Conservation (phyloP, 768 basidiomycete genomes). For the Psilocybe azurescens region DNA sequence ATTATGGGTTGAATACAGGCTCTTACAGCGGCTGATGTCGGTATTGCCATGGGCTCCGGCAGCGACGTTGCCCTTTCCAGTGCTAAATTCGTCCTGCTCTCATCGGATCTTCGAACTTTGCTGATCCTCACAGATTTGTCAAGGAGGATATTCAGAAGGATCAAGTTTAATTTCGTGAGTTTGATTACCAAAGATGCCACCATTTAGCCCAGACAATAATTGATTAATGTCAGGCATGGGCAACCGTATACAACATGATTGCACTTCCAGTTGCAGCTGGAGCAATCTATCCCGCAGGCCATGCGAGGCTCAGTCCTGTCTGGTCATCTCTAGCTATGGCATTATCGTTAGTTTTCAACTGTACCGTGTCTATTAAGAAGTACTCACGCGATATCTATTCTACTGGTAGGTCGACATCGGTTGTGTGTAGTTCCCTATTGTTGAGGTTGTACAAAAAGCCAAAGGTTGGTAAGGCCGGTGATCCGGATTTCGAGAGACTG, state of each 20-base stretch:
- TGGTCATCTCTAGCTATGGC: conserved; percentile 88
- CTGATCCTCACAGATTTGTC: conserved; percentile 69
- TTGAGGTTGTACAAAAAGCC: conserved; percentile 54
- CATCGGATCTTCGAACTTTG: conserved; percentile 65
- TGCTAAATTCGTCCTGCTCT: conserved; percentile 80
- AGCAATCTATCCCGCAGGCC: conserved; percentile 72
- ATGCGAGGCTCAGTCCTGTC: conserved; percentile 71
- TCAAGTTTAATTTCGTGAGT: conserved; percentile 78
- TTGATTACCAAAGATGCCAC: not conserved
- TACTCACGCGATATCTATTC: not conserved
- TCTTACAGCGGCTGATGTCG: conserved; percentile 61
- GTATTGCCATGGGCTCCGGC: conserved; percentile 71
- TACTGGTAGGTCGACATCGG: conserved; percentile 59
- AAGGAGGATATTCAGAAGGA: conserved; percentile 64
- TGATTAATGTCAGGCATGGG: conserved; percentile 52
- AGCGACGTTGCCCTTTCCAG: conserved; percentile 79
- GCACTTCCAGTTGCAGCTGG: conserved; percentile 82
- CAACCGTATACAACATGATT: conserved; percentile 67
- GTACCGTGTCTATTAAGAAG: too few relatives aligned
- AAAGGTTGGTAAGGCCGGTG: not conserved
- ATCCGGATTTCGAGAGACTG: too few relatives aligned
- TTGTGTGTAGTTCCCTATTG: conserved; percentile 64
- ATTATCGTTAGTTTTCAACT: conserved; percentile 54
- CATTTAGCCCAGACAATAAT: not conserved
- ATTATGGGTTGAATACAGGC: conserved; percentile 33